These are phyloP conservation scores for Cryptosporidium sp. DNA, from an alignment of 169 alveolate genomes.

Conservation along the genomic window DNA sequence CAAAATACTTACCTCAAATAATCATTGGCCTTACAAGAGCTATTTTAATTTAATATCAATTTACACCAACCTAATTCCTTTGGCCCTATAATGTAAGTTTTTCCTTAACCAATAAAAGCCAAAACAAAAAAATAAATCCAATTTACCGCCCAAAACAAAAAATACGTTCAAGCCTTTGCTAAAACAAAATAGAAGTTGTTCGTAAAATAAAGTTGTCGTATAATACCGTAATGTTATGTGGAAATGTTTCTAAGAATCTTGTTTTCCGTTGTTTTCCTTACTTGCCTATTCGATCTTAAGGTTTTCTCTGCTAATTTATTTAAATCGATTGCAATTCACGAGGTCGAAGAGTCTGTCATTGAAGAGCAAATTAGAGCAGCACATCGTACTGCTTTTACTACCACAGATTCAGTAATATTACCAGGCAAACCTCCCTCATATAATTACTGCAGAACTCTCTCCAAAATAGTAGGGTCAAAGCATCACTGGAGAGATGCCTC, in stretches of 20 bases:
- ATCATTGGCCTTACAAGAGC: background rate
- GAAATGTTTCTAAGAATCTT: background rate
- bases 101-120: background rate
- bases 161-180: background rate
- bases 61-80: background rate
- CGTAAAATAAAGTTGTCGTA: background rate
- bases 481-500: constrained; percentile 54
- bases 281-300: background rate
- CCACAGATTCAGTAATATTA: background rate
- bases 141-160: background rate
- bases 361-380: background rate
- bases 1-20: background rate
- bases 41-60: background rate
- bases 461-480: constrained; percentile 9
- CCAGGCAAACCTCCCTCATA: background rate
- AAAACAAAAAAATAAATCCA: background rate
- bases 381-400: background rate
- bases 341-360: background rate
- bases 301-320: background rate
- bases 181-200: background rate
- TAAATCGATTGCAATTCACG: background rate
- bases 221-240: background rate
- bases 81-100: background rate
- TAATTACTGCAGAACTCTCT: constrained; percentile 20
- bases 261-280: background rate